A percentile compares a stretch with the other conserved stretches of the same genome.
phyloP scores from a whole-genome alignment of 352 stramenopile genomes.

The Globisporangium iwayamae region DNA sequence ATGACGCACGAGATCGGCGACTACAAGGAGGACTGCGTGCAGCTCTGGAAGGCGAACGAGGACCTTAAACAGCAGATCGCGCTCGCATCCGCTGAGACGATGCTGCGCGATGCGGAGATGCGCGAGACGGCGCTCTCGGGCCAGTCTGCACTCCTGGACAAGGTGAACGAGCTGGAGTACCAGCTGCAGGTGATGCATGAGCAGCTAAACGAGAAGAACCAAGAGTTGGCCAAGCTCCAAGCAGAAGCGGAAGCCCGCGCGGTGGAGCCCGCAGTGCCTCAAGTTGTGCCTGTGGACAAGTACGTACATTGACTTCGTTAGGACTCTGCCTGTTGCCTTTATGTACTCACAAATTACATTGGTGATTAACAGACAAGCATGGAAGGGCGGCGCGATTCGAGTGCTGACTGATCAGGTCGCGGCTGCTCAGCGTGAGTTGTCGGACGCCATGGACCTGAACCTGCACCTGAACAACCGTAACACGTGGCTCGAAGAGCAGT shows the following conservation, averaged over 20 bases:
- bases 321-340: neutral
- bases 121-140: conserved; percentile 51
- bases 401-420: conserved; percentile 71
- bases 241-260: conserved; percentile 25
- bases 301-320: conserved; percentile 20
- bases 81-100: conserved; percentile 47
- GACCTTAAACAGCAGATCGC: conserved; percentile 75
- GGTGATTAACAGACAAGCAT: conserved; percentile 19
- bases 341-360: neutral
- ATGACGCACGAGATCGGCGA: conserved; percentile 59
- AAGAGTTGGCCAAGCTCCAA: conserved; percentile 42
- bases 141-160: conserved; percentile 44
- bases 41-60: conserved; percentile 78
- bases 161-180: conserved; percentile 57
- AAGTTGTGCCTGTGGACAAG: conserved; percentile 22
- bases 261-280: neutral
- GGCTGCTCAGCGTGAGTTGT: conserved; percentile 66
- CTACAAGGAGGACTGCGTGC: conserved; percentile 78
- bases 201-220: conserved; percentile 54
- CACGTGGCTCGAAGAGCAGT: conserved; percentile 73
- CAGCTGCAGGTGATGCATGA: conserved; percentile 59
- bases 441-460: conserved; percentile 83
- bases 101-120: conserved; percentile 54
- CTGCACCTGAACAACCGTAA: conserved; percentile 77
- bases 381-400: conserved; percentile 52